Percentiles rank a stretch among this genome's conserved stretches.
Conservation (phyloP, 768 basidiomycete genomes). For the Tulasnella sp. region DNA sequence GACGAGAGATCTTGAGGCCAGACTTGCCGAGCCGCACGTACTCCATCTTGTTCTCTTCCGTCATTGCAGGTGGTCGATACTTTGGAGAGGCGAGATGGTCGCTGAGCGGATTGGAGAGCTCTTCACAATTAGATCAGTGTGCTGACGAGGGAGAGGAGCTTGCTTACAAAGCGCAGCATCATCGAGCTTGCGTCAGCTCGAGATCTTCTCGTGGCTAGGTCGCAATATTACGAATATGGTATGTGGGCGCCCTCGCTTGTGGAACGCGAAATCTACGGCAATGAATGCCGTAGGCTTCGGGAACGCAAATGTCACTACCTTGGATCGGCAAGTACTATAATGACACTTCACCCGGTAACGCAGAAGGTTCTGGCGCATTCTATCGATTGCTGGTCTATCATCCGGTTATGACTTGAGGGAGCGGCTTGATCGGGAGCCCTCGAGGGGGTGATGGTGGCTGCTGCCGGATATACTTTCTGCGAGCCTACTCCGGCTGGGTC, state of each 20-base stretch:
- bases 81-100: not conserved
- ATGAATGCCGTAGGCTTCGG: not conserved
- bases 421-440: not conserved
- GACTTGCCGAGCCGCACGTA: slow-evolving; percentile 23
- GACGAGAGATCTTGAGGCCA: slow-evolving; percentile 16
- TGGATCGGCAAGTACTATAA: too few species aligned
- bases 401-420: not conserved
- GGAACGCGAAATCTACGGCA: not conserved
- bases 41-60: slow-evolving; percentile 4
- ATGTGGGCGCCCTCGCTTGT: not conserved
- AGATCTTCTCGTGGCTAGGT: not conserved
- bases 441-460: not conserved
- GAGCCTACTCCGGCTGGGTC: not conserved
- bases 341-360: too few species aligned
- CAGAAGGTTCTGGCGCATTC: too few species aligned
- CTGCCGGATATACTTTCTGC: not conserved
- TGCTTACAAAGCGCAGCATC: not conserved
- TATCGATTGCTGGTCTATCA: not conserved
- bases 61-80: not conserved
- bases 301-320: not conserved
- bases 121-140: not conserved
- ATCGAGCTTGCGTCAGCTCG: not conserved
- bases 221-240: not conserved
- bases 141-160: not conserved
- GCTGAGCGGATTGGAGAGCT: not conserved